Evolutionary conservation across 768 basidiomycete genomes (phyloP).

Genomic region (Boletus rufocinnamomeus): DNA sequence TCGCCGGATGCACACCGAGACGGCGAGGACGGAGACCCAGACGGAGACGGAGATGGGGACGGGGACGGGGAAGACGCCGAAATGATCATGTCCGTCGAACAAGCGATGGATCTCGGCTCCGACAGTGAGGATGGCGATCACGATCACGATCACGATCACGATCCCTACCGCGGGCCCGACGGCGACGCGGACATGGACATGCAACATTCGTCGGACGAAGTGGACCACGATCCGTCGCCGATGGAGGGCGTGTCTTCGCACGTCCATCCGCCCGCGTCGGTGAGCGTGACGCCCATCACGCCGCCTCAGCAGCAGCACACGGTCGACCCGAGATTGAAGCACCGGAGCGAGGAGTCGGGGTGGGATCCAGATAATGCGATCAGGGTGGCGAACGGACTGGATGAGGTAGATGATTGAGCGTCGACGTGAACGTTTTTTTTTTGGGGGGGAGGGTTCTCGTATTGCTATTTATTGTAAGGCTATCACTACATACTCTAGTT

Average conservation of each 20-base stretch:
- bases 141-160: slow-evolving; percentile 20
- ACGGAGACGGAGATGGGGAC: slow-evolving; percentile 1
- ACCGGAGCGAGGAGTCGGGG: slow-evolving; percentile 32
- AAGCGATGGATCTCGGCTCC: slow-evolving; percentile 47
- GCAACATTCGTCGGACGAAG: slow-evolving; percentile 33
- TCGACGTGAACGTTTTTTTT: neutral
- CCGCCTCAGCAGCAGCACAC: slow-evolving; percentile 28
- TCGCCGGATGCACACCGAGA: no score
- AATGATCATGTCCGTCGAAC: slow-evolving; percentile 44
- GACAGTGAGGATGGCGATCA: slow-evolving; percentile 35
- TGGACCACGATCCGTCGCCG: slow-evolving; percentile 33
- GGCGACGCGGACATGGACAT: slow-evolving; percentile 24
- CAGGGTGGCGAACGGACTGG: slow-evolving; percentile 16
- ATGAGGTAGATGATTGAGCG: slow-evolving; percentile 20
- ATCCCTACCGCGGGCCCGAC: slow-evolving; percentile 11
- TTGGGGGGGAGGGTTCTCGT: neutral
- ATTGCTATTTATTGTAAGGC: slow-evolving; percentile 24
- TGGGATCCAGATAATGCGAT: slow-evolving; percentile 29
- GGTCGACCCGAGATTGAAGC: slow-evolving; percentile 34
- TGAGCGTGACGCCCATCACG: slow-evolving; percentile 35
- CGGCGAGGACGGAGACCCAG: no score
- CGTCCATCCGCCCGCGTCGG: slow-evolving; percentile 27
- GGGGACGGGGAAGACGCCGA: slow-evolving; percentile 29
- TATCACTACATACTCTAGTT: slow-evolving; percentile 13
- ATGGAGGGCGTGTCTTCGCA: slow-evolving; percentile 36